A percentile compares a stretch with the other conserved stretches of the same genome.
Conservation (phyloP, 805 yeast genomes). For the Yamadazyma laniorum region DNA sequence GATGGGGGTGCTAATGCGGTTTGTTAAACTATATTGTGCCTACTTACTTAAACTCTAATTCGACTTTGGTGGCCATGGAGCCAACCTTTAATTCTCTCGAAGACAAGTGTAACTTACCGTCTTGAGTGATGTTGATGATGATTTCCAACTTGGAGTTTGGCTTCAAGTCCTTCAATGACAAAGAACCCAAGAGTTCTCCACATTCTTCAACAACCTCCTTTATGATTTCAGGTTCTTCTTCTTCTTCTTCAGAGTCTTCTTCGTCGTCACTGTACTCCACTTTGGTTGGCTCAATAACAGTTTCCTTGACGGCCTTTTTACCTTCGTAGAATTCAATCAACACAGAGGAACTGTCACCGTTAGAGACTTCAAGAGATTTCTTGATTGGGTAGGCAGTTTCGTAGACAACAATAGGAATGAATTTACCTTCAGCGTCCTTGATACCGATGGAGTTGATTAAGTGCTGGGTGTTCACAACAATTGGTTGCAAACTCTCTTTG, state of each 20-base stretch:
- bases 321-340: conserved; percentile 80
- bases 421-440: conserved; percentile 67
- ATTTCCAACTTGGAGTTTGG: conserved; percentile 68
- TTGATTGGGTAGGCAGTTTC: conserved; percentile 92
- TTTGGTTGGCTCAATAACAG: conserved; percentile 67
- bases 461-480: conserved; percentile 87
- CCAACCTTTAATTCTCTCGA: conserved; percentile 67
- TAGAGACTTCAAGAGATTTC: conserved; percentile 63
- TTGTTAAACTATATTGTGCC: no score
- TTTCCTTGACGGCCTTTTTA: conserved; percentile 78
- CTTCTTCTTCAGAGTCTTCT: conserved; percentile 51
- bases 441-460: conserved; percentile 81
- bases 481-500: conserved; percentile 76
- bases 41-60: conserved; percentile 20
- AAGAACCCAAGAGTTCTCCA: conserved; percentile 73
- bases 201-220: conserved; percentile 73
- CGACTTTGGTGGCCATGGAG: conserved; percentile 55
- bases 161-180: conserved; percentile 69
- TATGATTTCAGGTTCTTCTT: conserved; percentile 87
- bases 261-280: conserved; percentile 42
- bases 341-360: conserved; percentile 57
- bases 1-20: no score
- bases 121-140: conserved; percentile 61
- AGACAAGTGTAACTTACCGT: conserved; percentile 61
- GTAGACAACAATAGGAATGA: conserved; percentile 68